Evolutionary conservation across 345 rosid genomes (phyloP), one percentile per base, ranked within the genome.

Genomic region (Gossypium mustelinum): DNA sequence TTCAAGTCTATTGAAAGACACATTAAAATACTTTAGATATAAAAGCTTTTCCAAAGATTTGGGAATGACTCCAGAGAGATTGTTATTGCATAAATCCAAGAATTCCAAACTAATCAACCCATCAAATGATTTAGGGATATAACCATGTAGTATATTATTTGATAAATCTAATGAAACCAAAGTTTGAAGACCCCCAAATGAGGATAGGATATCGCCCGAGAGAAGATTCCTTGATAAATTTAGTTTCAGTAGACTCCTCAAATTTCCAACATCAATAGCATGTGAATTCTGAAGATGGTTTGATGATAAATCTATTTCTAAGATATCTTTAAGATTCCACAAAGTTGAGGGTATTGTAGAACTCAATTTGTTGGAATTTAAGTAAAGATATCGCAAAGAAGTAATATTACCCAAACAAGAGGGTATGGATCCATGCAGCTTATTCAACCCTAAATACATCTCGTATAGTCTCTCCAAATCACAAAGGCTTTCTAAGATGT

Each of bases 221-320:
- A 58, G 34, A 2, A 22, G 62, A 62, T 34, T 62, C 2, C 22
- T 62, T 1, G 22, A 34, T 41, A 62, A 62, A 34, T 62, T 34
- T 11, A 62, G 2, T 0, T 16, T 0, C 2, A 7, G 1, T 1
- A 62, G 11, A 13, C 12, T 9, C 1, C 22, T 62, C 24, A 62
- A 62, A 62, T 34, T 0, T 8, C 67, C 47, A 62, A 62, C 20
- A 16, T 34, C 12, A 62, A 62, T 7, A 2, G 22, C 1, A 2
- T 4, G 6, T 22, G 62, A 22, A 24, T 22, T 24, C 17, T 3
- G 34, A 17, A 62, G 67, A 9, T 16, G 20, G 58, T 76, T 75
- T 72, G 79, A 72, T 3, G 82, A 71, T 17, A 72, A 24, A 60
- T 75, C 41, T 3, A 79, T 0, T 11, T 3, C 2, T 62, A 52